These are phyloP conservation scores for Tulasnella sp. DNA, from an alignment of 768 basidiomycete genomes.

Conservation along the genomic window DNA sequence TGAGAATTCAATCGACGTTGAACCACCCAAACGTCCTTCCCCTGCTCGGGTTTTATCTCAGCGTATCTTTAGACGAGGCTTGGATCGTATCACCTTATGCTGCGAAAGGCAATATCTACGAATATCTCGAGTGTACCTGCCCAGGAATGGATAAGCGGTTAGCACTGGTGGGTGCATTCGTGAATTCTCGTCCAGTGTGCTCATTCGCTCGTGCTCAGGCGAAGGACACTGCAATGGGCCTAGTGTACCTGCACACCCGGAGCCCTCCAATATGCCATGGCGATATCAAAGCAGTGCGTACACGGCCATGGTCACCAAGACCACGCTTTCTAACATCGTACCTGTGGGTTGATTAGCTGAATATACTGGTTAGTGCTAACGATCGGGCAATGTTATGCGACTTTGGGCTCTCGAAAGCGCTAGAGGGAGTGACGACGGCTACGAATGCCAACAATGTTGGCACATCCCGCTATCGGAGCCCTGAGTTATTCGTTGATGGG, in stretches of 20 bases:
- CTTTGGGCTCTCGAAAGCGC: conserved; percentile 16
- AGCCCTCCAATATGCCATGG: conserved; percentile 4
- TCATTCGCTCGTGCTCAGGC: neutral
- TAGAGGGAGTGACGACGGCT: no score
- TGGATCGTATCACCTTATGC: conserved; percentile 1
- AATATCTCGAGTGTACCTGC: neutral
- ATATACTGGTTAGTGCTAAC: conserved; percentile 1
- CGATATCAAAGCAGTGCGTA: conserved; percentile 8
- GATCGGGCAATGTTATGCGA: conserved; percentile 7
- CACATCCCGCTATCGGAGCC: no score
- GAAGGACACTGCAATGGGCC: neutral
- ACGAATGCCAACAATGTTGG: no score
- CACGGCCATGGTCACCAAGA: neutral
- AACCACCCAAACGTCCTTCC: neutral
- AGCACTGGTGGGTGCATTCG: neutral
- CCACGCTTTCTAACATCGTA: no score
- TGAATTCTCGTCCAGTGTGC: neutral
- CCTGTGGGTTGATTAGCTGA: neutral
- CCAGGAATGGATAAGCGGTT: neutral
- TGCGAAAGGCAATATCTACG: neutral
- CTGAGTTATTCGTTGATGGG: no score
- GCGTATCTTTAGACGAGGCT: neutral
- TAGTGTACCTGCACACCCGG: neutral
- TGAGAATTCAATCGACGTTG: neutral
- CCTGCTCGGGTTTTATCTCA: conserved; percentile 1